Evolutionary conservation across 2,329 filamentous ascomycete species (phyloP).

Genomic region (Drechmeria coniospora): DNA sequence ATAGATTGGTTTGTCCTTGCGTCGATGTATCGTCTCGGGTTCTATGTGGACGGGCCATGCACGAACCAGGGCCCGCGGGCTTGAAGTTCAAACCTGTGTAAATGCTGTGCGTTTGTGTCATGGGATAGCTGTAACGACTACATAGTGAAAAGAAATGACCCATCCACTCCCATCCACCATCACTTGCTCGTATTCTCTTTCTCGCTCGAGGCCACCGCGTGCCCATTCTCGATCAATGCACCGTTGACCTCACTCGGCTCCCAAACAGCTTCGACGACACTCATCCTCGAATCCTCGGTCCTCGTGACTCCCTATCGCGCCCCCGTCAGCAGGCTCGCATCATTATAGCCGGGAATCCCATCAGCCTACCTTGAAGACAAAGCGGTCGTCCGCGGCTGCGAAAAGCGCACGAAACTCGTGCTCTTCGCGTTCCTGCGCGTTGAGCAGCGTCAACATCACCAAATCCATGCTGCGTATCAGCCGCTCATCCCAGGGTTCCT

Average conservation of each 20-base stretch:
- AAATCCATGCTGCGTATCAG: constrained; percentile 34
- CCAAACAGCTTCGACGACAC: constrained; percentile 33
- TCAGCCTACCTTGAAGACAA: constrained; percentile 23
- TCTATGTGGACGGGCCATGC: too few relatives aligned
- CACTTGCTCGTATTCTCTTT: not conserved
- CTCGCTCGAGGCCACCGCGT: not conserved
- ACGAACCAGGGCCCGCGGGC: too few relatives aligned
- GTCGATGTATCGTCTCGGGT: too few relatives aligned
- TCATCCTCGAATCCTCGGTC: constrained; percentile 27
- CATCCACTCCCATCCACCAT: not conserved
- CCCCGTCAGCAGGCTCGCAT: not conserved
- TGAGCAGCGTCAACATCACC: constrained; percentile 34
- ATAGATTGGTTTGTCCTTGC: not conserved
- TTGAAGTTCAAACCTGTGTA: too few relatives aligned
- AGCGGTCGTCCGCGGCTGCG: constrained; percentile 22
- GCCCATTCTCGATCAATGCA: not conserved
- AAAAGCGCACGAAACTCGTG: constrained; percentile 31
- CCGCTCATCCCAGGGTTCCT: constrained; percentile 29
- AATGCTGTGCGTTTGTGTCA: too few relatives aligned
- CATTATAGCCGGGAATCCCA: not conserved
- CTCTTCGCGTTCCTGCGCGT: constrained; percentile 33
- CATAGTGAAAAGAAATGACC: not conserved
- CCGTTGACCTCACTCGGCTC: constrained; percentile 10
- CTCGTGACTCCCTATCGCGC: constrained; percentile 25
- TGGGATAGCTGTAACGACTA: too few relatives aligned